Evolutionary conservation across 2,329 filamentous ascomycete species (phyloP), one percentile per base, ranked within the genome.

Genomic region (Colletotrichum gigasporum): DNA sequence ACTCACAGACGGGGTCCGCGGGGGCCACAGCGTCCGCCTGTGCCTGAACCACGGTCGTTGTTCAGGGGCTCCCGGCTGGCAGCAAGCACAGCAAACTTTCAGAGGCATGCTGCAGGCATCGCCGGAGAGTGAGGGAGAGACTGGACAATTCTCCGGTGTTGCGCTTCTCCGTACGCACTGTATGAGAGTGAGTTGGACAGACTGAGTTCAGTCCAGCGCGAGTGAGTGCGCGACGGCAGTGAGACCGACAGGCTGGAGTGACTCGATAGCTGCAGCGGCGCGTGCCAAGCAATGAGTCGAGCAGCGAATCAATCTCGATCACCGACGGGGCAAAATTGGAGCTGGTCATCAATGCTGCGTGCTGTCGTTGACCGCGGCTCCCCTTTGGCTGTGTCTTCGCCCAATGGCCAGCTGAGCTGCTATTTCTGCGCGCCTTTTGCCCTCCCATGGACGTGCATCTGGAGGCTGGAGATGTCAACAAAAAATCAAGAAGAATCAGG

Each of bases 251-350:
- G 35, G n/a, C n/a, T n/a, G n/a, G 30, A 45, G 50, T 42, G 28
- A 22, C 35, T 32, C 34, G 26, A 26, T 35, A 16, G 20, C n/a
- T 44, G 56, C 56, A 47, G 34, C 14, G 26, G n/a, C 8, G 45
- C 44, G 14, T 44, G 30, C 53, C 37, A 26, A 51, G 45, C 35
- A 57, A 51, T 32, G 53, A 51, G 44, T 53, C 39, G 48, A 39
- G 5, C 18, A 18, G 48, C 47, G 41, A 53, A 60, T 53, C 55
- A 61, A 60, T 61, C 47, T 41, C 55, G 41, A 48, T 60, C 62
- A 61, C 12, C 16, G 10, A 24, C 34, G 18, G 35, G 34, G 20
- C 24, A 5, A 50, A 50, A 61, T 12, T 42, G 41, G 47, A 24
- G 20, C 11, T 8, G 34, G n/a, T 10, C 28, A 37, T 41, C 41